Conservation (phyloP, 2,329 filamentous ascomycete genomes). For the Cladosporium sphaerospermum region DNA sequence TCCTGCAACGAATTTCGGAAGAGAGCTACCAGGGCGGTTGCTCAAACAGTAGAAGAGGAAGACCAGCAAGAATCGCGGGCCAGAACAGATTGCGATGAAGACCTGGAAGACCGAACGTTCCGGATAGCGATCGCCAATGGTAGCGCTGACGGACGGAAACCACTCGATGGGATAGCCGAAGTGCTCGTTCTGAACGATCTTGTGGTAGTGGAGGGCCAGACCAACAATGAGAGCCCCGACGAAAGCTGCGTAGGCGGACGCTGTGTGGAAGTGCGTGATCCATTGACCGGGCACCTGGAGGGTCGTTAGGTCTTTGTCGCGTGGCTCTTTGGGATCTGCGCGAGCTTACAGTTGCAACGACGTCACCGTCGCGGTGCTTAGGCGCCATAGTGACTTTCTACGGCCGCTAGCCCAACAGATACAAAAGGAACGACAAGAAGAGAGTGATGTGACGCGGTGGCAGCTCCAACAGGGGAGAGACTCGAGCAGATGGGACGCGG, state of each 20-base stretch:
- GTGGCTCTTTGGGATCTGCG: background rate
- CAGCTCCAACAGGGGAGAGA: too few relatives aligned
- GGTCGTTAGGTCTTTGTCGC: slow-evolving; percentile 15
- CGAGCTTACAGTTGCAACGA: slow-evolving; percentile 51
- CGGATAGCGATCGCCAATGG: slow-evolving; percentile 94
- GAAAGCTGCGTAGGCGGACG: slow-evolving; percentile 78
- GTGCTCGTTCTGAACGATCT: slow-evolving; percentile 90
- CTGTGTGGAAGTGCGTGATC: slow-evolving; percentile 84
- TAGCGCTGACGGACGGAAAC: slow-evolving; percentile 51
- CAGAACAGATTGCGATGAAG: slow-evolving; percentile 93
- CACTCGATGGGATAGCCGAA: slow-evolving; percentile 54
- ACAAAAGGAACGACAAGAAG: slow-evolving; percentile 6
- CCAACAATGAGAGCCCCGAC: slow-evolving; percentile 79
- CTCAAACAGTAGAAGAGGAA: slow-evolving; percentile 89
- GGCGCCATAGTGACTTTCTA: slow-evolving; percentile 45
- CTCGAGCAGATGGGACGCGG: too few relatives aligned
- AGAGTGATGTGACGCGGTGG: background rate
- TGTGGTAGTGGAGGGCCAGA: slow-evolving; percentile 75
- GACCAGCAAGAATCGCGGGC: slow-evolving; percentile 86
- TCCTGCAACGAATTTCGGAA: slow-evolving; percentile 75
- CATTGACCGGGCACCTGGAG: slow-evolving; percentile 69
- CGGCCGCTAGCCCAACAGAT: background rate
- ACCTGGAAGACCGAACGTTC: slow-evolving; percentile 96
- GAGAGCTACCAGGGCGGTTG: slow-evolving; percentile 59
- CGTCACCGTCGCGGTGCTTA: slow-evolving; percentile 57